Conservation (phyloP, 257 asterid species). For the Coffea canephora region DNA sequence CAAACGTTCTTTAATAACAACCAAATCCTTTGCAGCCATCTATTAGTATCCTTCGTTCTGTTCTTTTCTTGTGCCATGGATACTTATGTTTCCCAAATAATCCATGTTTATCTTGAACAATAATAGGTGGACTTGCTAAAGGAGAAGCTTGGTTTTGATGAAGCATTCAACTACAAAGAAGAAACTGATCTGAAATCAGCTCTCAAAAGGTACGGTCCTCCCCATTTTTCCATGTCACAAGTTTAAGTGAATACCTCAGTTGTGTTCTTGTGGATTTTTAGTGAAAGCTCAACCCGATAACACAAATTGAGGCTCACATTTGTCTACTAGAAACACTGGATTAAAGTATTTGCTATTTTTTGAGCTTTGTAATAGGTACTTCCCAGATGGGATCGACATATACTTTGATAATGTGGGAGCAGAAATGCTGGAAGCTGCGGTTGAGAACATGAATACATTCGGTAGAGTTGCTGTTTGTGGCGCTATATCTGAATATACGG, state of each 20-base stretch:
- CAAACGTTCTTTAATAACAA: too few species aligned
- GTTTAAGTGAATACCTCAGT: not conserved
- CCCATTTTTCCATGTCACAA: not conserved
- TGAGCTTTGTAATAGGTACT: constrained; percentile 31
- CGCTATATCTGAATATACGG: constrained; percentile 62
- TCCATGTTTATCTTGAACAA: not conserved
- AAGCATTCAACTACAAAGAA: constrained; percentile 78
- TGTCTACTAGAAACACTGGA: too few species aligned
- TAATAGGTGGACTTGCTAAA: constrained; percentile 56
- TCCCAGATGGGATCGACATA: constrained; percentile 73
- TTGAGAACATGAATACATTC: constrained; percentile 55
- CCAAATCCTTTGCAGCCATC: too few species aligned
- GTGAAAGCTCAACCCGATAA: too few species aligned
- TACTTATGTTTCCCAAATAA: not conserved
- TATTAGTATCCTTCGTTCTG: too few species aligned
- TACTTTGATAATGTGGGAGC: constrained; percentile 51
- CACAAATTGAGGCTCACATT: too few species aligned
- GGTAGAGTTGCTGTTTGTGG: constrained; percentile 75
- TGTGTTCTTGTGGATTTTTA: too few species aligned
- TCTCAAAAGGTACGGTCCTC: constrained; percentile 44
- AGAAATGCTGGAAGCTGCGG: constrained; percentile 30
- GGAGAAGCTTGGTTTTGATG: constrained; percentile 58
- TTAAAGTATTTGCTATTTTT: not conserved
- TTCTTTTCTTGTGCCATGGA: not conserved
- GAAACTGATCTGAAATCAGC: constrained; percentile 57